Evolutionary conservation across 495 filamentous ascomycete species (phyloP).

Genomic region (Penicillium canescens): DNA sequence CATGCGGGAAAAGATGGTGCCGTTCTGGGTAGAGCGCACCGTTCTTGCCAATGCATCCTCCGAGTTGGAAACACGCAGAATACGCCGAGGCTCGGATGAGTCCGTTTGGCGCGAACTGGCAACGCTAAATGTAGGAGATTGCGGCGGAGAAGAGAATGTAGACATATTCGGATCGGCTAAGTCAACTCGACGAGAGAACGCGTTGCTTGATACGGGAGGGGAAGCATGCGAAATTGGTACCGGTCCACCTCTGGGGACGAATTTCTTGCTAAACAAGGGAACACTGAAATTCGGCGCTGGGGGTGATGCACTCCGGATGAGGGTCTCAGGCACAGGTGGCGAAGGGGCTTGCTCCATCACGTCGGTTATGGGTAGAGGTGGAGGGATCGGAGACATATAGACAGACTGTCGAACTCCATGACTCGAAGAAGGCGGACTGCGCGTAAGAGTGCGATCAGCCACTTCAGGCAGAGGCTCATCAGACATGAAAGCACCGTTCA

Average conservation of each 20-base stretch:
- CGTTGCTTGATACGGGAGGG: slow-evolving; percentile 16
- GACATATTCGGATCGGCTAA: slow-evolving; percentile 22
- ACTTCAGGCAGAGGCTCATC: slow-evolving; percentile 15
- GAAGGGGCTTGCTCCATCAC: slow-evolving; percentile 22
- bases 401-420: slow-evolving; percentile 30
- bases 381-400: slow-evolving; percentile 13
- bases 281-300: slow-evolving; percentile 54
- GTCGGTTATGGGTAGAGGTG: slow-evolving; percentile 7
- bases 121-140: slow-evolving; percentile 37
- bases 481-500: slow-evolving; percentile 8
- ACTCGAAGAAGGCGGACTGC: slow-evolving; percentile 26
- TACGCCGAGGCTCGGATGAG: slow-evolving; percentile 22
- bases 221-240: slow-evolving; percentile 15
- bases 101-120: slow-evolving; percentile 25
- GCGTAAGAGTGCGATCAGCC: slow-evolving; percentile 12
- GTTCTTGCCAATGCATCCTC: slow-evolving; percentile 33
- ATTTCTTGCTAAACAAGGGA: slow-evolving; percentile 49
- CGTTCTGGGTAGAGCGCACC: slow-evolving; percentile 14
- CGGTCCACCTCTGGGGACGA: slow-evolving; percentile 25
- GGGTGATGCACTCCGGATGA: slow-evolving; percentile 37
- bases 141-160: slow-evolving; percentile 36
- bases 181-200: slow-evolving; percentile 17
- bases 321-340: slow-evolving; percentile 31
- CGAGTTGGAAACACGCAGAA: slow-evolving; percentile 34
- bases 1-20: slow-evolving; percentile 25